Conservation (phyloP, 2,329 filamentous ascomycete species). For the Dothideomycetes sp. region DNA sequence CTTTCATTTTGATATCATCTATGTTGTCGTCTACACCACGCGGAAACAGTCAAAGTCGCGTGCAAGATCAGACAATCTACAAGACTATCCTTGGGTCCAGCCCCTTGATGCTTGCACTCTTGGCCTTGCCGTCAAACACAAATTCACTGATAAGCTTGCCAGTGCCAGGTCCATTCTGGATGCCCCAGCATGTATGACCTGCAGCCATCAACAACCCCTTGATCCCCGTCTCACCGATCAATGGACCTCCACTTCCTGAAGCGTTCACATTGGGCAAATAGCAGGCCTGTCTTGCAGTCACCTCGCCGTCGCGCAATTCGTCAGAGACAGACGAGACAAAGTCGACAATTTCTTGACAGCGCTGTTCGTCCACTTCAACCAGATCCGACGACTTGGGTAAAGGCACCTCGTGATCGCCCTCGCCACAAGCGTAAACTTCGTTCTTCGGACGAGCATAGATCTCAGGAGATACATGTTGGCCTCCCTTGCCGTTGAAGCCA, state of each 20-base stretch:
- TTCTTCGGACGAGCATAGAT: conserved; percentile 84
- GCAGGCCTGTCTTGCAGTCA: conserved; percentile 76
- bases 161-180: conserved; percentile 88
- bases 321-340: conserved; percentile 55
- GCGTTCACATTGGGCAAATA: conserved; percentile 69
- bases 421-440: conserved; percentile 89
- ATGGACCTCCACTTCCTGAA: conserved; percentile 49
- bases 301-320: conserved; percentile 34
- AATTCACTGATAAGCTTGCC: conserved; percentile 35
- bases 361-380: conserved; percentile 61
- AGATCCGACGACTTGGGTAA: conserved; percentile 66
- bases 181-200: conserved; percentile 96
- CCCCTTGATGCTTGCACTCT: conserved; percentile 29
- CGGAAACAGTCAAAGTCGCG: background rate
- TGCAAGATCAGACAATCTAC: conserved; percentile 4
- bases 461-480: conserved; percentile 67
- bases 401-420: conserved; percentile 65
- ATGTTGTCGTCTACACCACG: too few species aligned
- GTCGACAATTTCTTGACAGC: conserved; percentile 77
- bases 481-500: conserved; percentile 31
- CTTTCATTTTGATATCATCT: too few species aligned
- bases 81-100: conserved; percentile 28
- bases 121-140: conserved; percentile 32
- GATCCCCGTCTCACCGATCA: conserved; percentile 65
- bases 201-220: conserved; percentile 70